A percentile compares a stretch with the other conserved stretches of the same genome.
Conservation (phyloP, 163 green algal genomes). For the Scenedesmus sp. region DNA sequence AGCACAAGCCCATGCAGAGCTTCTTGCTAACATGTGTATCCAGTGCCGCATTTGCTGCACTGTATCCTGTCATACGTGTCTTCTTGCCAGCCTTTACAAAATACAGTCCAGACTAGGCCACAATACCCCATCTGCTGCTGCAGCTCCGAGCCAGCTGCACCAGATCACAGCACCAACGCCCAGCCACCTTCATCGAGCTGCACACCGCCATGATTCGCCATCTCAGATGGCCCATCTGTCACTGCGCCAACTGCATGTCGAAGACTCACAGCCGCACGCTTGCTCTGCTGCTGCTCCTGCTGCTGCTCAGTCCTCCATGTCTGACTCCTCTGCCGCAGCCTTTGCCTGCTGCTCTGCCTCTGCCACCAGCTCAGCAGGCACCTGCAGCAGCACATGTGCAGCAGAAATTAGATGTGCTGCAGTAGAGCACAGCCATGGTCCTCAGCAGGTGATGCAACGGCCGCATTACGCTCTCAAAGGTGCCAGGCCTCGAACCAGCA, state of each 20-base stretch:
- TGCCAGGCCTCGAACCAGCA: too few species aligned
- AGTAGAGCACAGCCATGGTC: too few species aligned
- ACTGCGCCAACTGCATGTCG: too few species aligned
- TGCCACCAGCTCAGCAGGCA: conserved; percentile 78
- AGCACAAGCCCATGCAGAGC: neutral
- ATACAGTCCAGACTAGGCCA: neutral
- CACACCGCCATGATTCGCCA: neutral
- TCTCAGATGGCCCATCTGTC: too few species aligned
- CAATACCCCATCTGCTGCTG: neutral
- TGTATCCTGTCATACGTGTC: too few species aligned
- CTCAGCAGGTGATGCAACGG: too few species aligned
- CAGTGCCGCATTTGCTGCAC: too few species aligned
- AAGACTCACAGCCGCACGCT: neutral
- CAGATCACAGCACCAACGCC: neutral
- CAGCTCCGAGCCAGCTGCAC: neutral
- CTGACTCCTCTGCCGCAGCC: conserved; percentile 84
- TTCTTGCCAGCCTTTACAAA: too few species aligned
- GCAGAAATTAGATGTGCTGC: neutral
- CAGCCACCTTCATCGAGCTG: neutral
- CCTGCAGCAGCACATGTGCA: conserved; percentile 45
- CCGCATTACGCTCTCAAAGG: too few species aligned
- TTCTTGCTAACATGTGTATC: neutral
- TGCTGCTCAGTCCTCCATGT: conserved; percentile 81
- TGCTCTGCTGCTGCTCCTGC: neutral
- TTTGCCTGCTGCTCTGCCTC: conserved; percentile 88